Base-by-base conservation (phyloP, 495 filamentous ascomycete genomes). In the Podospora pseudocomata region DNA sequence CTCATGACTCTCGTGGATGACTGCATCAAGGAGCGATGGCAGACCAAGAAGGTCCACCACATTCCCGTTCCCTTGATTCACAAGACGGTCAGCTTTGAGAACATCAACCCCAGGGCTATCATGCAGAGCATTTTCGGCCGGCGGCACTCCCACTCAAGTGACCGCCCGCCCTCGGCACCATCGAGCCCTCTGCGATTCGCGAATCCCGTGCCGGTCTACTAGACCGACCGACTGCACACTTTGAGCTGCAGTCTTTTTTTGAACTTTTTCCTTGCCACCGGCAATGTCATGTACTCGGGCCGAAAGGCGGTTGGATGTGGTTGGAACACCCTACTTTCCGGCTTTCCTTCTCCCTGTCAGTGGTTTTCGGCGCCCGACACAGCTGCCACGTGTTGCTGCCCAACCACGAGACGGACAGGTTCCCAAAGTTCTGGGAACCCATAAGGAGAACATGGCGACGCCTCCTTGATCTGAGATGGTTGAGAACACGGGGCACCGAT, bases 1-100 rank as follows among this genome's bases (percentile, higher is more conserved):
- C 83, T 99, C 73, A 91, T 96, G 60, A 88, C 91, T 6, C 88
- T 99, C 58, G 90, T 96, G 67, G 95, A 99, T 73, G 94, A 99
- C 79, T 91, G 89, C 80, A 94, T 97, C 80, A 89, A 90, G 76
- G 85, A 88, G 60, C 88, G 87, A 65, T 95, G 91, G 86, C 88
- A 92, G 74, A 79, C 85, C 26, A 87, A 88, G 76, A 87, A 88
- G 74, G 78, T 80, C 60, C 84, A 85, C 56, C 87, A 85, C 53
- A 80, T 87, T 70, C 82, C 85, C n/a, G 79, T 87, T 68, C 77
- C 85, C 49, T 85, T 84, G 71, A 81, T 85, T 44, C 84, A 87
- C 27, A 80, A 87, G 70, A 86, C 87, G 55, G 82, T 86, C 77
- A 84, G 86, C 67, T 80, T 91, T 69, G 91, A 91, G 67, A 85